Base-by-base conservation (phyloP, 2,329 filamentous ascomycete species). In the Neonectria magnoliae region DNA sequence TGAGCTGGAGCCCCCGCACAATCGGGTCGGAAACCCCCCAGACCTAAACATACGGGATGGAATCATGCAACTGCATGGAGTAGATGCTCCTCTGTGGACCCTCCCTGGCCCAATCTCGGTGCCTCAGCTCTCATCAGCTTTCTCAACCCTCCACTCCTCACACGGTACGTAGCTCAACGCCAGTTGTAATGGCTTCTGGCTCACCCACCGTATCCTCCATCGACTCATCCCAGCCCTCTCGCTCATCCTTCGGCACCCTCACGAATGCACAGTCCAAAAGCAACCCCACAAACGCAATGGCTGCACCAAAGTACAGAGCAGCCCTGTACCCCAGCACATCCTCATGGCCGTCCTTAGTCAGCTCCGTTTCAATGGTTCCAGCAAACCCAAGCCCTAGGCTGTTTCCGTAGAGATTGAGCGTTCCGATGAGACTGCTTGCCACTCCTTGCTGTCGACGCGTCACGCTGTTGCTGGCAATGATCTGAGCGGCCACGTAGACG, bases 381-480 rank as follows among this genome's bases (percentile, higher is more conserved):
- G 76, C 75, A 36, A 78, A 76, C 0, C 77, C 77, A 13, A 78
- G 71, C 0, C 77, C 77, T 0, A 78, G 57, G 18, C 72, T 74
- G 52, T 72, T 72, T 1, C 77, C 77, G 14, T 79, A 78, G 3
- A 77, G 64, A 36, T 77, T 77, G 0, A 79, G 65, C 0, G 74
- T 76, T 2, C 84, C 83, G 8, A 87, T 80, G 2, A 88, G 72
- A 14, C 80, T 83, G 0, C 80, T 82, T 0, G 84, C 85, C 3
- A 87, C 77, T 0, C 85, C 85, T 55, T 87, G 84, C 22, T 87
- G 78, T 5, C 79, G 77, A 3, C 79, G 76, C 3, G 71, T 76
- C 31, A 87, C 84, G 1, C 79, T 80, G 60, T 87, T 85, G 58
- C 84, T 86, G 0, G 84, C 83, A 58, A 87, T 85, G 5, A 87